Evolutionary conservation across 2,329 filamentous ascomycete genomes (phyloP).

Genomic region (Teratosphaeria viscida): DNA sequence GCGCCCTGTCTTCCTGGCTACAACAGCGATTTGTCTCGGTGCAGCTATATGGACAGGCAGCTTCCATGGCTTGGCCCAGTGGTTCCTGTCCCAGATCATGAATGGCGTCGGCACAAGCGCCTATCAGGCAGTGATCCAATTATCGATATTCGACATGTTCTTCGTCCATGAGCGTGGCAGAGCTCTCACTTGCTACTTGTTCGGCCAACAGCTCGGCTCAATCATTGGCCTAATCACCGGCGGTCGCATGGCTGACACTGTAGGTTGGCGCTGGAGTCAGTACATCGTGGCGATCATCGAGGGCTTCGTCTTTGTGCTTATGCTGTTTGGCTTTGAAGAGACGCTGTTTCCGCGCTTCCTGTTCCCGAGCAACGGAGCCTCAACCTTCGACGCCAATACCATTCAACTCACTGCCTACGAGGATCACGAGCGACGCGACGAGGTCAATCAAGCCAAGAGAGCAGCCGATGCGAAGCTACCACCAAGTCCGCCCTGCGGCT

Average conservation of each 20-base stretch:
- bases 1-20: constrained; percentile 29
- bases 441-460: not conserved
- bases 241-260: not conserved
- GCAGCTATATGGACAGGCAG: constrained; percentile 25
- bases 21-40: constrained; percentile 22
- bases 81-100: constrained; percentile 3
- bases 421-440: not conserved
- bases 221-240: not conserved
- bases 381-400: not conserved
- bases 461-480: not conserved
- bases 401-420: not conserved
- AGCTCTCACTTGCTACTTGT: not conserved
- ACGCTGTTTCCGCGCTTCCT: not conserved
- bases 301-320: not conserved
- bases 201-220: not conserved
- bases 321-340: not conserved
- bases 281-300: not conserved
- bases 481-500: not conserved
- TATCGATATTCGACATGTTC: not conserved
- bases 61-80: constrained; percentile 21
- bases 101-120: not conserved
- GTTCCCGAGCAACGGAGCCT: not conserved
- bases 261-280: not conserved
- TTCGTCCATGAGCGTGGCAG: not conserved
- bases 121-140: not conserved